Percentiles rank a stretch among this genome's conserved stretches.
These are phyloP conservation scores for Solanum virginianum DNA, from an alignment of 257 asterid species.

Conservation along the genomic window DNA sequence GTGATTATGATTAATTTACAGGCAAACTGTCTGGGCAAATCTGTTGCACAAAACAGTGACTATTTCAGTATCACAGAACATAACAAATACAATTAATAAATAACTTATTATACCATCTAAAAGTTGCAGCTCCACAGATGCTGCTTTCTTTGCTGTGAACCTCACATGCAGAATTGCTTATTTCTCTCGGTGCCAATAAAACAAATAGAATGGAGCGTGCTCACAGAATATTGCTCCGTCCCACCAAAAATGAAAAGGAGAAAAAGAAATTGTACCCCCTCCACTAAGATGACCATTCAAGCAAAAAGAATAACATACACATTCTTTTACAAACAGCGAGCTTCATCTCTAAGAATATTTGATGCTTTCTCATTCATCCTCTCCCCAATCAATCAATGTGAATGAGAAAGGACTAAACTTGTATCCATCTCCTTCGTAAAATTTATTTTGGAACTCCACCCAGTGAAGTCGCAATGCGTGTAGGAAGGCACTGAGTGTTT, in stretches of 20 bases:
- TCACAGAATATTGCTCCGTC: constrained; percentile 3
- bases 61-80: neutral
- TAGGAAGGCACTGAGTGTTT: constrained; percentile 93
- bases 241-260: neutral
- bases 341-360: neutral
- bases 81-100: neutral
- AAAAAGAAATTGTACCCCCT: constrained; percentile 5
- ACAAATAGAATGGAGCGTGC: neutral
- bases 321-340: neutral
- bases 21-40: neutral
- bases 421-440: constrained; percentile 97
- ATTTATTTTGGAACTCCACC: constrained; percentile 96
- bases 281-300: constrained; percentile 18
- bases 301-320: constrained; percentile 25
- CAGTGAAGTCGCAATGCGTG: constrained; percentile 97
- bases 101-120: neutral
- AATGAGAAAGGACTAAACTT: constrained; percentile 77
- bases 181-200: constrained; percentile 19
- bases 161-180: constrained; percentile 28
- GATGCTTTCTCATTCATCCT: constrained; percentile 50
- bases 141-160: constrained; percentile 15
- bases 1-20: neutral
- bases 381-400: constrained; percentile 22
- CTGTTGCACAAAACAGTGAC: neutral
- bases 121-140: constrained; percentile 7